Conservation (phyloP, 1,284 basidiomycete genomes). For the Anthracocystis panici-leucophaei region DNA sequence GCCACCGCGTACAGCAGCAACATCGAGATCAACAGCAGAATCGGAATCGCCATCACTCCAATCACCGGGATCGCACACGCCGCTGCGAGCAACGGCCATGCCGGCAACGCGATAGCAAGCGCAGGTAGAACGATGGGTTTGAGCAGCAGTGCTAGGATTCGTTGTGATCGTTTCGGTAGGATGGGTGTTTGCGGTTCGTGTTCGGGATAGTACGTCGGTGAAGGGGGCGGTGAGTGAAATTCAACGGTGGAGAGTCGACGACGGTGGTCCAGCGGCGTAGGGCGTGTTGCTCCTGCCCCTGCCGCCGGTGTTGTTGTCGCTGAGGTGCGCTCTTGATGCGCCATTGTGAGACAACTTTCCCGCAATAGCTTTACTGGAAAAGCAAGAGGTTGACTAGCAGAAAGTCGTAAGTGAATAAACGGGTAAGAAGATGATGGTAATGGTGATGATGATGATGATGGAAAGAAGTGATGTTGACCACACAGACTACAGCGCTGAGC, state of each 20-base stretch:
- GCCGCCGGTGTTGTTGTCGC: slow-evolving; percentile 6
- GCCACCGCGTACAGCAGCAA: slow-evolving; percentile 64
- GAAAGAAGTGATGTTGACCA: no score
- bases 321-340: slow-evolving; percentile 23
- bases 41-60: slow-evolving; percentile 64
- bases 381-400: no score
- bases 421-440: no score
- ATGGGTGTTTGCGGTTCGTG: slow-evolving; percentile 28
- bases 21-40: slow-evolving; percentile 63
- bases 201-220: slow-evolving; percentile 49
- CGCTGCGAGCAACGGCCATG: slow-evolving; percentile 59
- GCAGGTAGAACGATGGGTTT: slow-evolving; percentile 53
- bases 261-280: slow-evolving; percentile 10
- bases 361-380: not conserved
- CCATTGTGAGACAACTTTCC: slow-evolving; percentile 14
- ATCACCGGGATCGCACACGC: slow-evolving; percentile 60
- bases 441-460: no score
- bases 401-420: no score
- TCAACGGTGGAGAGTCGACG: slow-evolving; percentile 24
- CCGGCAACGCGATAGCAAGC: slow-evolving; percentile 52
- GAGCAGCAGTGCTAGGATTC: slow-evolving; percentile 46
- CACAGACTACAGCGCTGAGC: no score
- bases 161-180: slow-evolving; percentile 36
- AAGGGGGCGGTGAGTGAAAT: slow-evolving; percentile 23
- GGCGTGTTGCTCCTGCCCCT: slow-evolving; percentile 2